Base-by-base conservation (phyloP, 1,284 basidiomycete species). In the Sporisorium reilianum region DNA sequence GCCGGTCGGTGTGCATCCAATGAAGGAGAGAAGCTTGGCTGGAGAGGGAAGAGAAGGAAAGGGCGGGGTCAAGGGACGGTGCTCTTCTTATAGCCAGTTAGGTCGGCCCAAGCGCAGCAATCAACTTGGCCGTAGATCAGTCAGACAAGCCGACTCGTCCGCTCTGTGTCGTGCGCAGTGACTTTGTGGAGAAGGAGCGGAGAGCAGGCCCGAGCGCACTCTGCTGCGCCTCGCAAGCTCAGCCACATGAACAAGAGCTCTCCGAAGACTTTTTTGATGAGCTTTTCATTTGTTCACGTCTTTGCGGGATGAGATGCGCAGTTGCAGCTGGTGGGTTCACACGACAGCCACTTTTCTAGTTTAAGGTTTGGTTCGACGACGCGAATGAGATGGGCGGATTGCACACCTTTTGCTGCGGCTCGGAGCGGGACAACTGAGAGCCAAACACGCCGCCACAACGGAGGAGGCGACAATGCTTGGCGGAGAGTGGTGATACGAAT, bases 121-220 rank as follows among this genome's bases (percentile, higher is more conserved):
- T 41, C 1, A 10, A 6, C n/a, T 41, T 41, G 7, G 38, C n/a
- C 38, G 36, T 26, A 20, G 8, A 14, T 26, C 52, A 23, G n/a
- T 30, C 30, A 54, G 49, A 32, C 34, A 23, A 22, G 40, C 28
- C 28, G 8, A 26, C 45, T 48, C n/a, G 30, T 2, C 26, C 26
- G 25, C 9, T 26, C 28, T 5, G 26, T 44, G 25, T 28, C 26
- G 26, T n/a, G 38, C 28, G n/a, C 28, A 25, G 25, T 48, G 9
- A 30, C 28, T 30, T 30, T 30, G 41, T 18, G 41, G 30, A 20
- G 20, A 45, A 25, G 40, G 5, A 41, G 28, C 28, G 9, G 28
- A 30, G 9, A 30, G 28, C 28, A 30, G 28, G 53, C 22, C 53
- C 53, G 42, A 55, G 53, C 50, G 50, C 26, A 46, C 26, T 28